Evolutionary conservation across 1,139 yeast genomes (phyloP).

Genomic region (Diutina catenulata): DNA sequence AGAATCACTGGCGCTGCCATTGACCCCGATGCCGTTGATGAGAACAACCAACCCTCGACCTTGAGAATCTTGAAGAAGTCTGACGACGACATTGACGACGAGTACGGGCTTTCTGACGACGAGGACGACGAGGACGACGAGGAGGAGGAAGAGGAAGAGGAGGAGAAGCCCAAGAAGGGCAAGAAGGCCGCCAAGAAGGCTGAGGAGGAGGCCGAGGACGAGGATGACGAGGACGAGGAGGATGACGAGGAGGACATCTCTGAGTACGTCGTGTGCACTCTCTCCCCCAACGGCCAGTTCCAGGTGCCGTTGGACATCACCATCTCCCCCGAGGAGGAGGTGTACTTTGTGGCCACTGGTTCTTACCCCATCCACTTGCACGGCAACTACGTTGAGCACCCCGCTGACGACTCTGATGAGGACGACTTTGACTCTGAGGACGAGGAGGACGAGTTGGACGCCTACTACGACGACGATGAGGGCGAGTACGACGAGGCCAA

Average conservation of each 20-base stretch:
- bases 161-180: slow-evolving; percentile 13
- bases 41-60: slow-evolving; percentile 77
- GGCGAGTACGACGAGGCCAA: slow-evolving; percentile 59
- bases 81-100: slow-evolving; percentile 34
- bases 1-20: slow-evolving; percentile 92
- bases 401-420: slow-evolving; percentile 60
- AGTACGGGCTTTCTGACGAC: slow-evolving; percentile 40
- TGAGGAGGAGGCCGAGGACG: slow-evolving; percentile 39
- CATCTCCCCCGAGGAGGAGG: slow-evolving; percentile 88
- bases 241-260: slow-evolving; percentile 49
- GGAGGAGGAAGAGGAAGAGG: slow-evolving; percentile 17
- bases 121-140: slow-evolving; percentile 36
- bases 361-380: slow-evolving; percentile 85
- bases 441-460: slow-evolving; percentile 14
- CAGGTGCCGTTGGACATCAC: slow-evolving; percentile 90
- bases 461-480: slow-evolving; percentile 42
- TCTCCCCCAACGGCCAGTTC: slow-evolving; percentile 72
- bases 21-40: slow-evolving; percentile 77
- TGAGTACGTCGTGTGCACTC: slow-evolving; percentile 79
- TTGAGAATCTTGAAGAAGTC: slow-evolving; percentile 76
- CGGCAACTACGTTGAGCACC: slow-evolving; percentile 95
- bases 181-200: slow-evolving; percentile 18
- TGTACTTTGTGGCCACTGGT: slow-evolving; percentile 88
- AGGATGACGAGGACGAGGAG: slow-evolving; percentile 46
- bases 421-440: slow-evolving; percentile 42